phyloP scores from a whole-genome alignment of 2,329 filamentous ascomycete species.

The Plenodomus biglobosus region DNA sequence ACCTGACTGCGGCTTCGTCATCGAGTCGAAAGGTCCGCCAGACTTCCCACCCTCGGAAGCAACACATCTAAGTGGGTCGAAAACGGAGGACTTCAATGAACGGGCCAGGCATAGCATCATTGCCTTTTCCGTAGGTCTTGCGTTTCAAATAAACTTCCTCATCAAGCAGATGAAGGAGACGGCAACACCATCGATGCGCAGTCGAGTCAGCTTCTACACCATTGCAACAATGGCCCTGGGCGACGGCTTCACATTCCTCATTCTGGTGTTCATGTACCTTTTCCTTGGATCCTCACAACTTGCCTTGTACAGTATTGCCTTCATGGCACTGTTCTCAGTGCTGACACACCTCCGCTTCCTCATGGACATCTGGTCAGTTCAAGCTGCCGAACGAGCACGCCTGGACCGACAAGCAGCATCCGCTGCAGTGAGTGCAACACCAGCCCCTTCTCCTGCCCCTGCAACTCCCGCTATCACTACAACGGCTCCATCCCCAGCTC shows the following conservation, averaged over 20 bases:
- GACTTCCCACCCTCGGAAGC: conserved; percentile 54
- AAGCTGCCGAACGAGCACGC: conserved; percentile 53
- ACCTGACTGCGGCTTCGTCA: conserved; percentile 66
- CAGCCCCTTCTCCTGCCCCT: conserved; percentile 23
- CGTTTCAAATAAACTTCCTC: conserved; percentile 58
- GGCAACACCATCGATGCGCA: conserved; percentile 64
- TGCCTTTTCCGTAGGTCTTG: conserved; percentile 53
- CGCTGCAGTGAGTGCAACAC: conserved; percentile 14
- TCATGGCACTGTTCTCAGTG: conserved; percentile 62
- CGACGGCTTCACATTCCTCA: conserved; percentile 60
- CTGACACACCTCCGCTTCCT: conserved; percentile 66
- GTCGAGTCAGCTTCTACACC: conserved; percentile 65
- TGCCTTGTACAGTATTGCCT: conserved; percentile 58
- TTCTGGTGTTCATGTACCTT: conserved; percentile 55
- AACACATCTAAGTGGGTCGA: conserved; percentile 58
- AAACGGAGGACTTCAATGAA: conserved; percentile 58
- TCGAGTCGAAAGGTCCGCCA: conserved; percentile 63
- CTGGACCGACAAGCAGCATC: conserved; percentile 49
- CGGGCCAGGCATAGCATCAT: conserved; percentile 57
- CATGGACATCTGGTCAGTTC: conserved; percentile 67
- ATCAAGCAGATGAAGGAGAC: conserved; percentile 66
- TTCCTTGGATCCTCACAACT: conserved; percentile 59
- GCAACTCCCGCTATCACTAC: conserved; percentile 22
- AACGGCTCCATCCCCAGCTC: conserved; percentile 20
- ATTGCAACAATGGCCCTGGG: conserved; percentile 63